phyloP scores from a whole-genome alignment of 2,329 filamentous ascomycete species.

The Didymella sp. region DNA sequence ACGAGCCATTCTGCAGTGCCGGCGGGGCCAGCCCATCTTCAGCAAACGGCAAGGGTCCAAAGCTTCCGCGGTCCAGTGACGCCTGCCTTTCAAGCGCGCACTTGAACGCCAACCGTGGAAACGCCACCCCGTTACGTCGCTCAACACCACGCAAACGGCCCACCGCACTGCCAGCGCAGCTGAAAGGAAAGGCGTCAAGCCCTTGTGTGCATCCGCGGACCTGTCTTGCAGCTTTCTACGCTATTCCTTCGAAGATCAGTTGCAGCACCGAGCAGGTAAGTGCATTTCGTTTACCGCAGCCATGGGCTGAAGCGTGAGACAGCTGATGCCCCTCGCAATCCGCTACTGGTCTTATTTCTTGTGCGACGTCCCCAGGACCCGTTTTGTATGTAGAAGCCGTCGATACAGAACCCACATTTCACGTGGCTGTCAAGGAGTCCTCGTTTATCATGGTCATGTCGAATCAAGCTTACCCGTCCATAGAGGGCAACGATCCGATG shows the following conservation, averaged over 20 bases:
- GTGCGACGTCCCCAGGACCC: slow-evolving; percentile 2
- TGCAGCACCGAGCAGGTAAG: slow-evolving; percentile 27
- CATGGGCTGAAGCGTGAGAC: slow-evolving; percentile 4
- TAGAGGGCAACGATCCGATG: slow-evolving; percentile 41
- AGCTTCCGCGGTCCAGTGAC: background rate
- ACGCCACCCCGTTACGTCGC: slow-evolving; percentile 27
- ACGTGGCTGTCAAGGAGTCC: slow-evolving; percentile 2
- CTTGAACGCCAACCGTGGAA: slow-evolving; percentile 8
- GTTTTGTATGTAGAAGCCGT: background rate
- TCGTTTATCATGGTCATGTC: background rate
- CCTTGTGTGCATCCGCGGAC: slow-evolving; percentile 20
- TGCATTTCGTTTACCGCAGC: slow-evolving; percentile 21
- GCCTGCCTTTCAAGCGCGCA: slow-evolving; percentile 3
- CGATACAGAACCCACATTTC: background rate
- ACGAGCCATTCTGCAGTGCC: background rate
- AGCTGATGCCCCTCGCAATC: slow-evolving; percentile 13
- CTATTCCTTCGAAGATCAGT: slow-evolving; percentile 24
- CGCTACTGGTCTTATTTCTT: slow-evolving; percentile 5
- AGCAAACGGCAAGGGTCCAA: slow-evolving; percentile 5
- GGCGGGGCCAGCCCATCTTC: slow-evolving; percentile 2
- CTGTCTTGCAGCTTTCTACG: slow-evolving; percentile 22
- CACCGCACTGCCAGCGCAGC: slow-evolving; percentile 16
- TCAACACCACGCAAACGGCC: slow-evolving; percentile 26
- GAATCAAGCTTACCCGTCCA: slow-evolving; percentile 15
- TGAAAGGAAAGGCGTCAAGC: slow-evolving; percentile 12